Conservation (phyloP, 768 basidiomycete species). For the Rhodocollybia butyracea region DNA sequence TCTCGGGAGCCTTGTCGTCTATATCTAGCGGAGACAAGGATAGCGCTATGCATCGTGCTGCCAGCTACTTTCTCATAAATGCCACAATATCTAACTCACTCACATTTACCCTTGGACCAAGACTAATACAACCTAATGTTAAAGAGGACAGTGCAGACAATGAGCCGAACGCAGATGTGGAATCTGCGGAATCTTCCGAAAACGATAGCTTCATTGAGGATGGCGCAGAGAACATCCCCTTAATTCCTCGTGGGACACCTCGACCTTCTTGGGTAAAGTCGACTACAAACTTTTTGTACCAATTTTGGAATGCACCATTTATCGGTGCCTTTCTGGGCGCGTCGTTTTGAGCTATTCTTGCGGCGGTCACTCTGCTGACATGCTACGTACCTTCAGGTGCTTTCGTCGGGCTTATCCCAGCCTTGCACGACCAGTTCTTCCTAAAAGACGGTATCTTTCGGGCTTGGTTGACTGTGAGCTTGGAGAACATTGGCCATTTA, state of each 20-base stretch:
- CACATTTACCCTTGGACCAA: constrained; percentile 7
- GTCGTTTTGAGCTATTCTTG: neutral
- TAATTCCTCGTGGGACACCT: neutral
- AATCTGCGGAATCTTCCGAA: neutral
- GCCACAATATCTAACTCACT: constrained; percentile 2
- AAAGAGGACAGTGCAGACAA: neutral
- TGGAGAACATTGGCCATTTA: constrained; percentile 2
- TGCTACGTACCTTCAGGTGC: neutral
- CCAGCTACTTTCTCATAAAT: constrained; percentile 6
- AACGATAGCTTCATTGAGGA: neutral
- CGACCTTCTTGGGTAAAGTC: neutral
- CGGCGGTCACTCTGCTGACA: neutral
- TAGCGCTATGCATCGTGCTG: neutral
- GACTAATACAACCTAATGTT: neutral
- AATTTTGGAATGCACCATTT: constrained; percentile 1
- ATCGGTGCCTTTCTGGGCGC: neutral
- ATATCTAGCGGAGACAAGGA: neutral
- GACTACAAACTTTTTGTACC: neutral
- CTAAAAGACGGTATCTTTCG: neutral
- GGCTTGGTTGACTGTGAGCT: constrained; percentile 7
- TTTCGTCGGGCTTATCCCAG: neutral
- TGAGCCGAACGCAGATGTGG: neutral
- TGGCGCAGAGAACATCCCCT: neutral
- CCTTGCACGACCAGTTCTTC: constrained; percentile 2
- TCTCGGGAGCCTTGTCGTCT: constrained; percentile 1